Evolutionary conservation across 495 filamentous ascomycete genomes (phyloP), one percentile per base, ranked within the genome.

Genomic region (Penicillium odoratum): DNA sequence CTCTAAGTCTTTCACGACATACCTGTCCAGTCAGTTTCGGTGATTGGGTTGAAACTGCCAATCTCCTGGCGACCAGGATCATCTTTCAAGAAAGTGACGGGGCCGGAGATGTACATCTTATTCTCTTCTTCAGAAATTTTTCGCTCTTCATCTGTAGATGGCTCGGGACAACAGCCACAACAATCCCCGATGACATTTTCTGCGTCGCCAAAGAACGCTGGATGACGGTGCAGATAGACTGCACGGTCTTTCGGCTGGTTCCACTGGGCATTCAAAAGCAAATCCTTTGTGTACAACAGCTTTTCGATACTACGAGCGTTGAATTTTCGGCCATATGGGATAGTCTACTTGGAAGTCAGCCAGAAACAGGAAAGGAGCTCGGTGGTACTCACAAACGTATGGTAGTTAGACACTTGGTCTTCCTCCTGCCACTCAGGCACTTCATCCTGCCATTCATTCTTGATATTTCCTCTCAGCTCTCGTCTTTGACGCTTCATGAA

Each of bases 241-340:
- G 83, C 74, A 16, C 90, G 79, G 30, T 90, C 83, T 16, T 90
- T 83, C 0, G 78, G 78, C 59, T 86, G 82, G 60, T 93, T 94
- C 90, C 90, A 94, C 64, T 94, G 88, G 0, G 89, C 89, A 60
- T 94, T 94, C 9, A 94, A 80, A n/a, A 93, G 76, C 11, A 92
- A 67, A 64, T 94, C 90, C 57, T 87, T 86, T 4, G 87, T 89
- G 69, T 90, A 92, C 33, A 91, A 80, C 0, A 92, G 74, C 60
- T 87, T 90, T 66, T 92, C 89, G 51, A 92, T 91, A 64, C 83
- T 88, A 51, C 81, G 82, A 7, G 89, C 87, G 53, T 88, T 76
- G 64, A 85, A 90, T 54, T 78, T 86, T 4, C 68, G 65, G 8
- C 90, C 90, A 52, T 94, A 94, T 0, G 90, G 90, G 48, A 93